phyloP scores from a whole-genome alignment of 1,284 basidiomycete genomes.

The Malassezia caprae region DNA sequence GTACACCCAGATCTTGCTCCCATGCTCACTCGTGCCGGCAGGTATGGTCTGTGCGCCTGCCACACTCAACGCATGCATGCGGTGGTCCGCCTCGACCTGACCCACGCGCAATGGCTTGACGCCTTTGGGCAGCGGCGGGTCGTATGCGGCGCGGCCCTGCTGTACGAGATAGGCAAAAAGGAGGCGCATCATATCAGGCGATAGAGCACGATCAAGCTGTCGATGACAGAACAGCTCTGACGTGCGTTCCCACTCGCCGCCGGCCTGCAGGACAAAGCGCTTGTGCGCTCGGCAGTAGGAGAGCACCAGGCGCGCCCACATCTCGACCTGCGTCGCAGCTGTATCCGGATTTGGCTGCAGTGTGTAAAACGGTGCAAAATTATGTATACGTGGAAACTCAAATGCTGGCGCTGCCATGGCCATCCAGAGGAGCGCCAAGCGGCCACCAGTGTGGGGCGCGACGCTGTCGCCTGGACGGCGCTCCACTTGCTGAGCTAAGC shows the following conservation, averaged over 20 bases:
- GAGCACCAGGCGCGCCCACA: conserved; percentile 52
- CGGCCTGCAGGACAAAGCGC: conserved; percentile 49
- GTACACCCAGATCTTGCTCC: conserved; percentile 48
- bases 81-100: not conserved
- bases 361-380: conserved; percentile 56
- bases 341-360: conserved; percentile 53
- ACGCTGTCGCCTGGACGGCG: not conserved
- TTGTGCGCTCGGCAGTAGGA: conserved; percentile 49
- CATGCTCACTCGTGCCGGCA: not conserved
- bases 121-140: conserved; percentile 10
- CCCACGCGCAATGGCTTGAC: not conserved
- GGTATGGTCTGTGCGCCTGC: not conserved
- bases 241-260: conserved; percentile 29
- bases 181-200: conserved; percentile 20
- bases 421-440: not conserved
- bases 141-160: conserved; percentile 18
- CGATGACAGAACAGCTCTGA: conserved; percentile 11
- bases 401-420: conserved; percentile 25
- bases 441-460: not conserved
- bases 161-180: conserved; percentile 30
- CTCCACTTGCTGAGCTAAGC: not conserved
- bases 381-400: conserved; percentile 51
- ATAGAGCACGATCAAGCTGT: conserved; percentile 9
- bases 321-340: conserved; percentile 50
- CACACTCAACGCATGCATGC: conserved; percentile 11